phyloP scores from a whole-genome alignment of 176 grass and related monocot genomes.

The Paspalum notatum region DNA sequence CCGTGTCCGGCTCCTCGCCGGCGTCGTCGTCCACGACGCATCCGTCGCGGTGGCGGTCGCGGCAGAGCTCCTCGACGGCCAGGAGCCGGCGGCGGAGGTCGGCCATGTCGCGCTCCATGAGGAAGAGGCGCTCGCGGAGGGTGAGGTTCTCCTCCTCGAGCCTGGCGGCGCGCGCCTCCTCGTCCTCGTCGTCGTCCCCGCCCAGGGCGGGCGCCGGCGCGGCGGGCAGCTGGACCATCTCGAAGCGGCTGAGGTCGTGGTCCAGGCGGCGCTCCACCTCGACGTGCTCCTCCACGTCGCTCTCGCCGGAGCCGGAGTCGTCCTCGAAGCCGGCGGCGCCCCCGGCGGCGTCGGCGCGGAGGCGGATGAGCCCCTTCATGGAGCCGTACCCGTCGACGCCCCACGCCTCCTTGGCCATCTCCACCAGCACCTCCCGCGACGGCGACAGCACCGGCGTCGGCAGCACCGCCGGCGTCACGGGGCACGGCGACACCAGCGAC shows the following conservation, averaged over 20 bases:
- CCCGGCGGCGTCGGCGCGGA: slow-evolving; percentile 55
- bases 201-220: neutral
- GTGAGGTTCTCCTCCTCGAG: slow-evolving; percentile 87
- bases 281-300: slow-evolving; percentile 92
- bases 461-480: slow-evolving; percentile 87
- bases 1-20: neutral
- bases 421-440: slow-evolving; percentile 80
- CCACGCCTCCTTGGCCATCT: slow-evolving; percentile 99
- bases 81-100: slow-evolving; percentile 65
- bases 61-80: slow-evolving; percentile 55
- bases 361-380: slow-evolving; percentile 96
- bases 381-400: slow-evolving; percentile 95
- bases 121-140: slow-evolving; percentile 72
- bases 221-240: slow-evolving; percentile 81
- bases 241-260: slow-evolving; percentile 97
- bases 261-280: slow-evolving; percentile 95
- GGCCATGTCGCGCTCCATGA: slow-evolving; percentile 87
- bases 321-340: slow-evolving; percentile 44
- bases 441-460: slow-evolving; percentile 87
- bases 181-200: slow-evolving; percentile 50
- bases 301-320: slow-evolving; percentile 77
- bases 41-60: slow-evolving; percentile 36
- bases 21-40: slow-evolving; percentile 45
- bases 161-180: slow-evolving; percentile 50
- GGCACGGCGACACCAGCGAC: slow-evolving; percentile 84